Evolutionary conservation across 2,329 filamentous ascomycete genomes (phyloP).

Genomic region (Claviceps humidiphila): DNA sequence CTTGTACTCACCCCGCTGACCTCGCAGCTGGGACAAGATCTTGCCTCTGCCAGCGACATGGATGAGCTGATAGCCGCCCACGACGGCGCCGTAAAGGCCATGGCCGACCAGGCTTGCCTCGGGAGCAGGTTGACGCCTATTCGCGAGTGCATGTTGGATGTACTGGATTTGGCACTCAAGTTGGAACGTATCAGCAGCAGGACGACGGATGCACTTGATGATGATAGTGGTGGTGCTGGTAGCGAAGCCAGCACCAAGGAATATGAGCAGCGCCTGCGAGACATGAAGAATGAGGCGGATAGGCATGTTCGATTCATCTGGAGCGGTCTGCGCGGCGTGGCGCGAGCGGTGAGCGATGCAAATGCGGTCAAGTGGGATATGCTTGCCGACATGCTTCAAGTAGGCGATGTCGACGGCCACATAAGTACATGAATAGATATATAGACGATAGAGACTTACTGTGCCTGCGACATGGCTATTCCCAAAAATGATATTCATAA

Average conservation of each 20-base stretch:
- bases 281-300: constrained; percentile 50
- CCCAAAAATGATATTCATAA: too few relatives aligned
- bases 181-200: constrained; percentile 46
- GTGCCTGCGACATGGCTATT: too few relatives aligned
- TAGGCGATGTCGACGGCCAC: constrained; percentile 16
- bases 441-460: too few relatives aligned
- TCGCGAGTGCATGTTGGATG: constrained; percentile 55
- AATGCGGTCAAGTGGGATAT: constrained; percentile 59
- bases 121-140: constrained; percentile 57
- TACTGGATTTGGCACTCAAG: constrained; percentile 61
- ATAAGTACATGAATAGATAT: background rate
- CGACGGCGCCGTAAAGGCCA: constrained; percentile 43
- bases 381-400: constrained; percentile 66
- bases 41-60: constrained; percentile 55
- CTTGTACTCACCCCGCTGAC: constrained; percentile 54
- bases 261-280: constrained; percentile 39
- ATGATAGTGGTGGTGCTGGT: constrained; percentile 3
- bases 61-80: constrained; percentile 71
- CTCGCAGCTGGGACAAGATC: constrained; percentile 38
- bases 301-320: constrained; percentile 55
- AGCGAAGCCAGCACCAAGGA: constrained; percentile 13
- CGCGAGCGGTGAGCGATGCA: constrained; percentile 55
- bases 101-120: constrained; percentile 58
- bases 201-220: constrained; percentile 9
- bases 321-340: constrained; percentile 60